phyloP scores from a whole-genome alignment of 306 rosid species.

The Cicer yamashitae region DNA sequence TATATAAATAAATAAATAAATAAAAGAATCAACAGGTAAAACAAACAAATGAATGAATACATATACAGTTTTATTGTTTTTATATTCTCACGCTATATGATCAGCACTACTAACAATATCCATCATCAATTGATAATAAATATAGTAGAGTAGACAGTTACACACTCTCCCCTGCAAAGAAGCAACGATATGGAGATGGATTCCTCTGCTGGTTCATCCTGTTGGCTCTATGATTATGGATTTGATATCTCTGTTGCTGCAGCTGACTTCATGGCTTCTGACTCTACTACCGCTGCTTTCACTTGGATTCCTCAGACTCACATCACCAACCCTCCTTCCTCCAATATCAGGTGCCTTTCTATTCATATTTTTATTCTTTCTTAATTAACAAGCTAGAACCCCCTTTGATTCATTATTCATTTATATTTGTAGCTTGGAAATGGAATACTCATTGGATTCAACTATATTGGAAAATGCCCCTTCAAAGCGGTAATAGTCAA shows the following conservation, averaged over 20 bases:
- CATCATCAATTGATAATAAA: not conserved
- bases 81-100: conserved; percentile 54
- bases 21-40: conserved; percentile 6
- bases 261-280: conserved; percentile 50
- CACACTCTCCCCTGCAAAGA: not conserved
- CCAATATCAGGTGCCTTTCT: conserved; percentile 57
- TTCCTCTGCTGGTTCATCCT: conserved; percentile 48
- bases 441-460: conserved; percentile 62
- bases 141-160: not conserved
- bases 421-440: conserved; percentile 57
- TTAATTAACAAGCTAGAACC: not conserved
- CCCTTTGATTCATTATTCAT: conserved; percentile 7
- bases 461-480: conserved; percentile 60
- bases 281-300: conserved; percentile 54
- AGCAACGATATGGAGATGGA: conserved; percentile 52
- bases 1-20: too few relatives aligned
- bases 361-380: not conserved
- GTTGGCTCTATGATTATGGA: conserved; percentile 67
- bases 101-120: not conserved
- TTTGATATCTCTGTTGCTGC: conserved; percentile 51
- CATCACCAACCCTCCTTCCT: conserved; percentile 46
- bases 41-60: conserved; percentile 29
- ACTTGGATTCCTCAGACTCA: conserved; percentile 55
- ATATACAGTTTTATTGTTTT: not conserved
- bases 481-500: conserved; percentile 62